Evolutionary conservation across 805 yeast genomes (phyloP), one percentile per base, ranked within the genome.

Genomic region (Grigorovia yakushimaensis): DNA sequence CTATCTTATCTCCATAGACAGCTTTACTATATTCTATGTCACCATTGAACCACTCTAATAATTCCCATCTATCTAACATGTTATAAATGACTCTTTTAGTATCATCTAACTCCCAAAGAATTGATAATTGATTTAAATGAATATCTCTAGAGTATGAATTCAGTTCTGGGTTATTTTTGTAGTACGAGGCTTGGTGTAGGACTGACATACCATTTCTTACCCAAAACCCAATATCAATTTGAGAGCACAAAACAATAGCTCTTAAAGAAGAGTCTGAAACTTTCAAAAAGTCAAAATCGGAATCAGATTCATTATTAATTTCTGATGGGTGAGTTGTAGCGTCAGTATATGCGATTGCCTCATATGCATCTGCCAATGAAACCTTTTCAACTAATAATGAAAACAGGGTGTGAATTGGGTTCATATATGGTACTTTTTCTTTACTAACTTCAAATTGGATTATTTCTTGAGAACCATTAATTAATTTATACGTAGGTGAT

Each of bases 121-220:
- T 68, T 42, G 76, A 69, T 5, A 72, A 51, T 57, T 93, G 98
- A 4, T 76, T 72, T 49, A 88, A 62, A 59, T 79, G 84, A 22
- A 93, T 67, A 57, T 93, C 98, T 51, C 89, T 73, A 47, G 79
- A 68, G 56, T 77, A 88, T 24, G 88, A 69, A 18, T 85, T 66
- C 22, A 67, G 53, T 48, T 74, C 75, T 2, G 72, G 61, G 58
- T 73, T 67, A n/a, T 70, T 73, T 47, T 67, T 67, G 51, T 80
- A 79, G 15, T 73, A 64, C 0, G 73, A 59, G 0, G 80, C 74
- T 52, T 78, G 79, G 40, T 73, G 69, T 4, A 77, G 61, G 1
- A 73, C 76, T 5, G 76, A 70, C 45, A 68, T 57, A 19, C 93
- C 93, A 56, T 84, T 84, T 65, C 91, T 73, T 2, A 84, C 74